phyloP scores from a whole-genome alignment of 2,329 filamentous ascomycete species.

The Aspergillus bombycis region DNA sequence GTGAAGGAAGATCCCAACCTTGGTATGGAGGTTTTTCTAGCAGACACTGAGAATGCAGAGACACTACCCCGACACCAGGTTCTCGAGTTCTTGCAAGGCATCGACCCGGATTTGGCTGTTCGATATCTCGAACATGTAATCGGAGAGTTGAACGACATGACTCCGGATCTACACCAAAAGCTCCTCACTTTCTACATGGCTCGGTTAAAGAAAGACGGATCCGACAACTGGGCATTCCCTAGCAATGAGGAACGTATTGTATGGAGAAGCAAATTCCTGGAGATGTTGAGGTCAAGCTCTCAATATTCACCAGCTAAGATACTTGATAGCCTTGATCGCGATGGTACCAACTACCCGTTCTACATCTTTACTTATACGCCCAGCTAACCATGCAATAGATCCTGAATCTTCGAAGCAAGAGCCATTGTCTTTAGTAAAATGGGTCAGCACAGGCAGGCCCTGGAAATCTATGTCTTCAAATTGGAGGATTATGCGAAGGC shows the following conservation, averaged over 20 bases:
- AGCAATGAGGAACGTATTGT: constrained; percentile 56
- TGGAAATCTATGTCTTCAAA: constrained; percentile 98
- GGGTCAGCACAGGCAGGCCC: constrained; percentile 89
- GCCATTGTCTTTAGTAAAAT: constrained; percentile 93
- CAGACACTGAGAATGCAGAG: constrained; percentile 94
- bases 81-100: constrained; percentile 69
- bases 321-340: constrained; percentile 74
- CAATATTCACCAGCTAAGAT: constrained; percentile 81
- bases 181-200: constrained; percentile 74
- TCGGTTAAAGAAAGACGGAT: constrained; percentile 48
- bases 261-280: constrained; percentile 68
- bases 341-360: constrained; percentile 61
- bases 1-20: constrained; percentile 70
- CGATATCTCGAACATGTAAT: constrained; percentile 91
- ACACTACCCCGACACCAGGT: constrained; percentile 78
- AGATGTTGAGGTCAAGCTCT: constrained; percentile 73
- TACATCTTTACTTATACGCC: background rate
- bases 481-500: constrained; percentile 84
- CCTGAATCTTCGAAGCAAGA: constrained; percentile 80
- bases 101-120: constrained; percentile 73
- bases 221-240: constrained; percentile 40
- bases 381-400: constrained; percentile 56
- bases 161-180: constrained; percentile 83
- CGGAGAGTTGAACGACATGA: constrained; percentile 79
- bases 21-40: constrained; percentile 91